Evolutionary conservation across 192 early-diverging fungal species (phyloP).

Genomic region (Rhizophagus clarus): DNA sequence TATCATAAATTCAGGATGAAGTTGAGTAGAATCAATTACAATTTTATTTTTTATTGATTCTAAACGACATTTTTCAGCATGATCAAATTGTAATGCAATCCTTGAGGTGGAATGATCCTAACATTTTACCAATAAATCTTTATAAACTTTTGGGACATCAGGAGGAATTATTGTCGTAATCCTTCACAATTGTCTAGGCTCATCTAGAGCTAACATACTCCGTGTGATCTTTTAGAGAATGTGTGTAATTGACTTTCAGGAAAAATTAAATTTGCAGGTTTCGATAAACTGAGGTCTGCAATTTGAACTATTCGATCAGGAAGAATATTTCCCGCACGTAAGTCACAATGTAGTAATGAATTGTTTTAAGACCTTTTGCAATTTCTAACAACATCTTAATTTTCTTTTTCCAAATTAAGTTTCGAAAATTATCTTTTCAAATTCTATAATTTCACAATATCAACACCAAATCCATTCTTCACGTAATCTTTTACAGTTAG

Average conservation of each 20-base stretch:
- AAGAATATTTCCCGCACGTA: constrained; percentile 11
- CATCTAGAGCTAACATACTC: too few relatives aligned
- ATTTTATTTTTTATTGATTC: too few relatives aligned
- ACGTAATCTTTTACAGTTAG: too few relatives aligned
- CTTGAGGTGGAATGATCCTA: too few relatives aligned
- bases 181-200: background rate
- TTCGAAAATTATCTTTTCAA: background rate
- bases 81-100: too few relatives aligned
- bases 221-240: constrained; percentile 4
- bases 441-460: too few relatives aligned
- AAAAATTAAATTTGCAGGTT: background rate
- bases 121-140: too few relatives aligned
- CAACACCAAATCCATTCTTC: too few relatives aligned
- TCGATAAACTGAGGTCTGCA: background rate
- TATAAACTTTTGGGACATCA: too few relatives aligned
- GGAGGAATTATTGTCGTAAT: background rate
- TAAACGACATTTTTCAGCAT: too few relatives aligned
- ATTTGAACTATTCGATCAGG: background rate
- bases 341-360: constrained; percentile 1
- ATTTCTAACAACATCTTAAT: background rate
- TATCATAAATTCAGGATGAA: too few relatives aligned
- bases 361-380: background rate
- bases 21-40: too few relatives aligned
- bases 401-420: constrained; percentile 16
- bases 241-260: constrained; percentile 18